Evolutionary conservation across 2,329 filamentous ascomycete species (phyloP).

Genomic region (Diaporthe helianthi): DNA sequence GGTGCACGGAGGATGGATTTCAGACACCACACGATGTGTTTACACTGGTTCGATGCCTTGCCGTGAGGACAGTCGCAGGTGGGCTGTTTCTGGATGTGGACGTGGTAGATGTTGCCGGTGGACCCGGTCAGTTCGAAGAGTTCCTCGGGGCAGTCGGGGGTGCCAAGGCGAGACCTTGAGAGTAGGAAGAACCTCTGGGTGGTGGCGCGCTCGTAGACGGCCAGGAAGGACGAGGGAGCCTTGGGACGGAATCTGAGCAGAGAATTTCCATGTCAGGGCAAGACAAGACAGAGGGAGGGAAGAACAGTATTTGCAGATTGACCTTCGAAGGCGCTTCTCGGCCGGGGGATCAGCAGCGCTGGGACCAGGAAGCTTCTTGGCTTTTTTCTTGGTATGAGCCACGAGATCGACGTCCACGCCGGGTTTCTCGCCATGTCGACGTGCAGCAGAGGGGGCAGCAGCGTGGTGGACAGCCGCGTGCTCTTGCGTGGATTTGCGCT

Average conservation of each 20-base stretch:
- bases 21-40: conserved; percentile 69
- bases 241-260: conserved; percentile 41
- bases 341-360: background rate
- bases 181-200: conserved; percentile 56
- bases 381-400: background rate
- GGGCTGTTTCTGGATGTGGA: conserved; percentile 59
- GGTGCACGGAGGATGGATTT: conserved; percentile 65
- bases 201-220: conserved; percentile 49
- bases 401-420: background rate
- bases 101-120: conserved; percentile 70
- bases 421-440: no score
- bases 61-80: conserved; percentile 64
- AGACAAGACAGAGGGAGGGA: background rate
- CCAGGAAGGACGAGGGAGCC: conserved; percentile 46
- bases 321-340: conserved; percentile 33
- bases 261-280: background rate
- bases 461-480: no score
- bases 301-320: background rate
- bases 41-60: conserved; percentile 64
- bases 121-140: conserved; percentile 66
- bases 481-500: conserved; percentile 12
- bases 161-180: conserved; percentile 46
- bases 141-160: conserved; percentile 54
- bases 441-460: background rate
- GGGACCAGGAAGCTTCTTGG: background rate